A percentile compares a stretch with the other conserved stretches of the same genome.
phyloP scores from a whole-genome alignment of 345 rosid genomes.

The Clausena lansium region DNA sequence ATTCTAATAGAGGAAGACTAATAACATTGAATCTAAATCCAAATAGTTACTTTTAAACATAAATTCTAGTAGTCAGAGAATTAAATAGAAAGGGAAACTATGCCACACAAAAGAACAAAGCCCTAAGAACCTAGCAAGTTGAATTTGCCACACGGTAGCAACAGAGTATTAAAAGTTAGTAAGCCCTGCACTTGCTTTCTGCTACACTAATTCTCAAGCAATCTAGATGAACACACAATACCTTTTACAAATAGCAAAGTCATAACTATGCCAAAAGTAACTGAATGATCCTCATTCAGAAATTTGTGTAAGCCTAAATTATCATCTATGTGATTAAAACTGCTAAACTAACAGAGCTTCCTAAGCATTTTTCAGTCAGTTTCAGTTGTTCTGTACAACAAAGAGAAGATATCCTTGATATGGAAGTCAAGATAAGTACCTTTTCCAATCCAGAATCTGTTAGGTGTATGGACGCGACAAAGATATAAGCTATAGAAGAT shows the following conservation, averaged over 20 bases:
- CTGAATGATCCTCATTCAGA: background rate
- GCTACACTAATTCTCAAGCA: background rate
- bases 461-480: conserved; percentile 81
- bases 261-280: background rate
- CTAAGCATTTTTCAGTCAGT: background rate
- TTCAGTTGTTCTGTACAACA: background rate
- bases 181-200: background rate
- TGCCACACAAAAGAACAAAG: background rate
- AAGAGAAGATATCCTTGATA: background rate
- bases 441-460: conserved; percentile 91
- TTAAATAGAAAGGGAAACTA: background rate
- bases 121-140: background rate
- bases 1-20: background rate
- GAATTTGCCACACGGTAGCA: background rate
- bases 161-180: background rate
- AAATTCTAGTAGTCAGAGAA: background rate
- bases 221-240: background rate
- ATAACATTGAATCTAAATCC: background rate
- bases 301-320: background rate
- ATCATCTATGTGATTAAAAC: background rate
- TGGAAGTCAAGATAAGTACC: conserved; percentile 34
- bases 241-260: background rate
- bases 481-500: conserved; percentile 82
- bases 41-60: background rate
- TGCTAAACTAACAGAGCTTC: background rate